phyloP scores from a whole-genome alignment of 768 basidiomycete genomes.

The Lactifluus subvellereus region DNA sequence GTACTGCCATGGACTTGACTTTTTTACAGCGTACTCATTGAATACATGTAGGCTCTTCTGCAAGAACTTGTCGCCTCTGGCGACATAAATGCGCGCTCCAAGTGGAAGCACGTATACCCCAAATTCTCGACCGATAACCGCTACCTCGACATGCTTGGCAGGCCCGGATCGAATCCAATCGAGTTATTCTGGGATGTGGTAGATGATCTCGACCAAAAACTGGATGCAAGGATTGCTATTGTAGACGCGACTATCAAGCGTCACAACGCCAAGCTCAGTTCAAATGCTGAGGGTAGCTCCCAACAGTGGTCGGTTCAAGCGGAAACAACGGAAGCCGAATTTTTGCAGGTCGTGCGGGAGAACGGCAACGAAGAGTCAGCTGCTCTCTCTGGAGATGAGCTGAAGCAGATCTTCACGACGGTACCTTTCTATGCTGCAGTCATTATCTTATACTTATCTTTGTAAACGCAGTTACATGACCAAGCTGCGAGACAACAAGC shows the following conservation, averaged over 20 bases:
- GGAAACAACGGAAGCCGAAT: conserved; percentile 65
- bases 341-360: conserved; percentile 48
- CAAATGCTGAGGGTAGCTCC: conserved; percentile 26
- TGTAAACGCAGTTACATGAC: conserved; percentile 54
- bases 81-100: conserved; percentile 71
- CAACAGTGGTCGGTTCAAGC: conserved; percentile 40
- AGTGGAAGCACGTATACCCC: conserved; percentile 89
- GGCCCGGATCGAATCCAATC: conserved; percentile 89
- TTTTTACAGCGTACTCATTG: background rate
- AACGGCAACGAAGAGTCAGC: conserved; percentile 49
- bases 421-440: conserved; percentile 38
- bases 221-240: conserved; percentile 70
- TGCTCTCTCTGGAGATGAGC: conserved; percentile 45
- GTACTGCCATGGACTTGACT: conserved; percentile 35
- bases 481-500: conserved; percentile 68
- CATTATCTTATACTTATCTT: background rate
- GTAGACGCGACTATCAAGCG: conserved; percentile 57
- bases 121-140: conserved; percentile 68
- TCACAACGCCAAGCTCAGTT: conserved; percentile 36
- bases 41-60: conserved; percentile 54
- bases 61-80: conserved; percentile 59
- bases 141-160: conserved; percentile 86
- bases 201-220: conserved; percentile 78
- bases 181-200: conserved; percentile 96
- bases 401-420: conserved; percentile 53